Evolutionary conservation across 2,329 filamentous ascomycete species (phyloP).

Genomic region (Metarhizium guizhouense): DNA sequence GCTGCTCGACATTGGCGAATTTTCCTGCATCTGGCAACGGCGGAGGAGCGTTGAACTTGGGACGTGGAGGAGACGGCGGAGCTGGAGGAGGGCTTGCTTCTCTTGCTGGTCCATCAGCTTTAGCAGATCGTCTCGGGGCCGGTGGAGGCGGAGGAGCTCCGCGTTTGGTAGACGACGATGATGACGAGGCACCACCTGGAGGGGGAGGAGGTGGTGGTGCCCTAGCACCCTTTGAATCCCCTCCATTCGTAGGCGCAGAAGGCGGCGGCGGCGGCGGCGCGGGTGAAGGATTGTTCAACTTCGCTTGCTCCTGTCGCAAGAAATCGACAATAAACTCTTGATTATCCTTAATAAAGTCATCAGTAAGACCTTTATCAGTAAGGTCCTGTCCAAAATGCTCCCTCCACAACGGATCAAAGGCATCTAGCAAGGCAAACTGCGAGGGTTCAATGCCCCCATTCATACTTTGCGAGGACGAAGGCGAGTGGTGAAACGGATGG

Average conservation of each 20-base stretch:
- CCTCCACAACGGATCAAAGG: slow-evolving; percentile 56
- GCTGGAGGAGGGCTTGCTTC: slow-evolving; percentile 58
- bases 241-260: slow-evolving; percentile 22
- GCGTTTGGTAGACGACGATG: slow-evolving; percentile 10
- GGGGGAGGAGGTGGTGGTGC: slow-evolving; percentile 26
- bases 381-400: slow-evolving; percentile 58
- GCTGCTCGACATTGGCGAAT: slow-evolving; percentile 51
- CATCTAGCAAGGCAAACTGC: slow-evolving; percentile 54
- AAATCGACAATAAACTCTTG: slow-evolving; percentile 62
- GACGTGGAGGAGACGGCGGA: slow-evolving; percentile 47
- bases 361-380: slow-evolving; percentile 52
- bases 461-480: slow-evolving; percentile 34
- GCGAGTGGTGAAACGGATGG: slow-evolving; percentile 25
- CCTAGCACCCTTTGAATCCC: slow-evolving; percentile 19
- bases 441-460: slow-evolving; percentile 36
- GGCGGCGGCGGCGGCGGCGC: slow-evolving; percentile 12
- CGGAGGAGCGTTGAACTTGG: slow-evolving; percentile 75
- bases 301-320: slow-evolving; percentile 47
- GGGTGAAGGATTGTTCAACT: slow-evolving; percentile 15
- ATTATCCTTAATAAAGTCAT: slow-evolving; percentile 59
- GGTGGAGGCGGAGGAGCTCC: slow-evolving; percentile 24
- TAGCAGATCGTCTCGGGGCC: slow-evolving; percentile 50
- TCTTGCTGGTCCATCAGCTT: slow-evolving; percentile 52
- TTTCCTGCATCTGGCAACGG: slow-evolving; percentile 85
- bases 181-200: slow-evolving; percentile 6